Evolutionary conservation across 176 grass and related monocot genomes (phyloP).

Genomic region (Stipa capillata): DNA sequence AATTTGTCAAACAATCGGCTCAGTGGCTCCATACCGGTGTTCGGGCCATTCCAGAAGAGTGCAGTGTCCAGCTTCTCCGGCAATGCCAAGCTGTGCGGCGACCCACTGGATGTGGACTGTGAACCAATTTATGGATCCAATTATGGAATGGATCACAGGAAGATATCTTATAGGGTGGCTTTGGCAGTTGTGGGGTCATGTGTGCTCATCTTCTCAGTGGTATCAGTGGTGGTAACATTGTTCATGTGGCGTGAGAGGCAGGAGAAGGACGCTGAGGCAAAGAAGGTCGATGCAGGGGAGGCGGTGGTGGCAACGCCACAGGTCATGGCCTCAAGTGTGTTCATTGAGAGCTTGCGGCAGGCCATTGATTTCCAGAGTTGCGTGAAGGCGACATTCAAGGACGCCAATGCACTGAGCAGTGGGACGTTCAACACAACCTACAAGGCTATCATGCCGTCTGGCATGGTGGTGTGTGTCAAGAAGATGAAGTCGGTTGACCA

Average conservation of each 20-base stretch:
- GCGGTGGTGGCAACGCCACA: constrained; percentile 39
- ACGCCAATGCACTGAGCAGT: constrained; percentile 48
- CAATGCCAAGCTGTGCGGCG: constrained; percentile 58
- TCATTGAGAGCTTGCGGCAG: constrained; percentile 76
- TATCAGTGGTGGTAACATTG: constrained; percentile 66
- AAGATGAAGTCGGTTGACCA: constrained; percentile 81
- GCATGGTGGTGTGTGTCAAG: constrained; percentile 73
- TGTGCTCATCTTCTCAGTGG: constrained; percentile 58
- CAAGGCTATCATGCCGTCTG: constrained; percentile 87
- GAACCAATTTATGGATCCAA: constrained; percentile 37
- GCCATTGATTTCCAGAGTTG: constrained; percentile 83
- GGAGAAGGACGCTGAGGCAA: constrained; percentile 72
- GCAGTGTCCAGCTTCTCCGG: constrained; percentile 54
- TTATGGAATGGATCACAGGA: constrained; percentile 52
- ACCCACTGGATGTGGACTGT: constrained; percentile 56
- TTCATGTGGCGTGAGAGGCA: constrained; percentile 95
- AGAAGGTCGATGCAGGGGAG: constrained; percentile 45
- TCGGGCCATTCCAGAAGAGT: constrained; percentile 84
- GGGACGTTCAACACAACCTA: constrained; percentile 74
- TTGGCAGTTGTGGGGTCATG: constrained; percentile 71
- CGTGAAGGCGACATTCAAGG: constrained; percentile 65
- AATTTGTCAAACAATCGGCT: constrained; percentile 81
- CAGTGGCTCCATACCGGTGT: constrained; percentile 46
- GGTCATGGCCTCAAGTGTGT: constrained; percentile 52
- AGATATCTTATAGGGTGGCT: constrained; percentile 82